Conservation (phyloP, 257 asterid species). For the Fraxinus excelsior region DNA sequence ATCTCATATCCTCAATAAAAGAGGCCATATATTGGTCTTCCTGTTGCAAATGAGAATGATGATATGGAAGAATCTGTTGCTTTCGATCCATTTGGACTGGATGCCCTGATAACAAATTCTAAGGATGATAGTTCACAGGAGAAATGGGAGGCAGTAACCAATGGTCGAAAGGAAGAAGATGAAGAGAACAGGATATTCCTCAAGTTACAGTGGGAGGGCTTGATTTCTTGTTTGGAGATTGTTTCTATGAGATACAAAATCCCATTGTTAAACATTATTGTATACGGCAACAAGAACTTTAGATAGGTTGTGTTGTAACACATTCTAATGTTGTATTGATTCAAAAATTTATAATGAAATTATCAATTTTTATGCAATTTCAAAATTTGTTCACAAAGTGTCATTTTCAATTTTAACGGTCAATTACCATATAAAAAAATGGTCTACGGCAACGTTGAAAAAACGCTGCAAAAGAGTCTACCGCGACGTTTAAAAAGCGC, state of each 20-base stretch:
- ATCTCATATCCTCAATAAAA: slow-evolving; percentile 26
- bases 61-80: slow-evolving; percentile 80
- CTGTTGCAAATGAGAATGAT: slow-evolving; percentile 75
- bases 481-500: too few species aligned
- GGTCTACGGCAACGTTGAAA: too few species aligned
- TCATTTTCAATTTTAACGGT: too few species aligned
- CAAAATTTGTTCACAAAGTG: too few species aligned
- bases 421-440: too few species aligned
- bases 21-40: slow-evolving; percentile 80
- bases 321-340: too few species aligned
- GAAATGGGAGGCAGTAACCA: slow-evolving; percentile 39
- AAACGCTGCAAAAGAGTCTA: too few species aligned
- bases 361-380: too few species aligned
- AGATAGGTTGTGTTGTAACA: too few species aligned
- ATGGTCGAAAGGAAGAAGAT: slow-evolving; percentile 40
- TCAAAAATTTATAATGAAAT: too few species aligned
- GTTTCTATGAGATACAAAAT: slow-evolving; percentile 92
- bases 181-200: slow-evolving; percentile 60
- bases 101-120: slow-evolving; percentile 65
- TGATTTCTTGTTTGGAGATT: slow-evolving; percentile 74
- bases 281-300: too few species aligned
- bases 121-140: slow-evolving; percentile 55
- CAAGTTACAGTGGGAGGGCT: slow-evolving; percentile 69
- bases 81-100: slow-evolving; percentile 91
- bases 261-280: slow-evolving; percentile 60